phyloP scores from a whole-genome alignment of 257 asterid species.

The Rauvolfia tetraphylla region DNA sequence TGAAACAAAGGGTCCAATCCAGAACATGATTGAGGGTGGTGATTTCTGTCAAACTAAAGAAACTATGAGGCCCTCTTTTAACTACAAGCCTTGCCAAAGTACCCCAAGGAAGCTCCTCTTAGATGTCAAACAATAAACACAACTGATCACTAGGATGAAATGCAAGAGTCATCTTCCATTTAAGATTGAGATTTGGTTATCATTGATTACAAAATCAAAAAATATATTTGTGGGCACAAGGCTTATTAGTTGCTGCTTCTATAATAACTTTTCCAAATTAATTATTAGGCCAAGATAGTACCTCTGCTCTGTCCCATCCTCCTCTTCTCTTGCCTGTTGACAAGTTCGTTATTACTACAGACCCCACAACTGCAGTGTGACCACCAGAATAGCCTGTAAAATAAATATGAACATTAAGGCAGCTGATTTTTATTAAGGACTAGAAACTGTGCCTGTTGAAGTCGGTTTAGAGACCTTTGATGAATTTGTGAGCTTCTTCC shows the following conservation, averaged over 20 bases:
- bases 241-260: background rate
- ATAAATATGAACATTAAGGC: conserved; percentile 1
- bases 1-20: background rate
- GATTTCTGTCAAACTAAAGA: background rate
- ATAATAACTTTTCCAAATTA: background rate
- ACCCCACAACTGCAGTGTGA: conserved; percentile 74
- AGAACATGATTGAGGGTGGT: background rate
- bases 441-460: conserved; percentile 9
- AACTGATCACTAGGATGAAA: background rate
- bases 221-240: background rate
- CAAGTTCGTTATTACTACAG: conserved; percentile 66
- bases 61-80: background rate
- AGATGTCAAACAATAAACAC: background rate
- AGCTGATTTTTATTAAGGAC: conserved; percentile 3
- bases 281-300: conserved; percentile 16
- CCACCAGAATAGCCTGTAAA: conserved; percentile 75
- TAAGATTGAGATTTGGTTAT: background rate
- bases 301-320: conserved; percentile 90
- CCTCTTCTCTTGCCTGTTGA: conserved; percentile 62
- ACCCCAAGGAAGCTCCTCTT: too few relatives aligned
- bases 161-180: background rate
- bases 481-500: conserved; percentile 72
- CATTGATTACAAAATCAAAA: background rate
- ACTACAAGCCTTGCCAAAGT: too few relatives aligned
- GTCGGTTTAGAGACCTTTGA: conserved; percentile 43